Evolutionary conservation across 2,329 filamentous ascomycete genomes (phyloP).

Genomic region (Botrytis sinoallii): DNA sequence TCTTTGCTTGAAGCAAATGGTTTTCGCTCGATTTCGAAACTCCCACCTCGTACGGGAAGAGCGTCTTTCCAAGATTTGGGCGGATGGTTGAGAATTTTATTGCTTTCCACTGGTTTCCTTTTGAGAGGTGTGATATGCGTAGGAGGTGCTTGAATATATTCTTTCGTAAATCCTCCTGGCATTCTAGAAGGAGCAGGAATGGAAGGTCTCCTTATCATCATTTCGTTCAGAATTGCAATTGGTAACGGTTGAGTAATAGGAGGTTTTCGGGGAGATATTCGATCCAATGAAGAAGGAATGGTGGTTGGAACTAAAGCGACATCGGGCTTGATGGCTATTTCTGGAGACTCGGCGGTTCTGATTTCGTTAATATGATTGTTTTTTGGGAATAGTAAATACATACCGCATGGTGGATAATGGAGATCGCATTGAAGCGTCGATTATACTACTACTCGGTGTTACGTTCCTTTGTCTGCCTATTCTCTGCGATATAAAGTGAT

Average conservation of each 20-base stretch:
- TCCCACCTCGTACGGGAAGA: not conserved
- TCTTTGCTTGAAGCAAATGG: not conserved
- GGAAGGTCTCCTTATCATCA: conserved; percentile 23
- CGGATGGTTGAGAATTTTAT: not conserved
- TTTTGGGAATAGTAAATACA: not conserved
- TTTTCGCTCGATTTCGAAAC: conserved; percentile 4
- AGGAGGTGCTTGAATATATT: not conserved
- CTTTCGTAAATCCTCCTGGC: not conserved
- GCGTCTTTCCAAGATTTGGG: conserved; percentile 4
- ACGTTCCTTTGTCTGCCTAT: conserved; percentile 22
- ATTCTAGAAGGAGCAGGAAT: conserved; percentile 12
- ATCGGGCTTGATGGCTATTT: conserved; percentile 28
- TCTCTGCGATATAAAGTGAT: conserved; percentile 18
- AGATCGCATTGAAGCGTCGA: conserved; percentile 29
- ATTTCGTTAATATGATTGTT: conserved; percentile 15
- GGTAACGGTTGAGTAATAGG: conserved; percentile 26
- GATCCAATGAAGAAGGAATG: conserved; percentile 29
- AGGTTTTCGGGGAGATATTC: conserved; percentile 25
- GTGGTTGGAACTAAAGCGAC: conserved; percentile 29
- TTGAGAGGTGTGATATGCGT: conserved; percentile 17
- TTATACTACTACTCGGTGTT: conserved; percentile 34
- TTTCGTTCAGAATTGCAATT: conserved; percentile 23
- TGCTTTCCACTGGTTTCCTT: conserved; percentile 12
- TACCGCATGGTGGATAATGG: conserved; percentile 33
- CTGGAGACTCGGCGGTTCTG: conserved; percentile 31